A percentile compares a stretch with the other conserved stretches of the same genome.
These are phyloP conservation scores for Pugionium cornutum DNA, from an alignment of 345 rosid genomes.

Conservation along the genomic window DNA sequence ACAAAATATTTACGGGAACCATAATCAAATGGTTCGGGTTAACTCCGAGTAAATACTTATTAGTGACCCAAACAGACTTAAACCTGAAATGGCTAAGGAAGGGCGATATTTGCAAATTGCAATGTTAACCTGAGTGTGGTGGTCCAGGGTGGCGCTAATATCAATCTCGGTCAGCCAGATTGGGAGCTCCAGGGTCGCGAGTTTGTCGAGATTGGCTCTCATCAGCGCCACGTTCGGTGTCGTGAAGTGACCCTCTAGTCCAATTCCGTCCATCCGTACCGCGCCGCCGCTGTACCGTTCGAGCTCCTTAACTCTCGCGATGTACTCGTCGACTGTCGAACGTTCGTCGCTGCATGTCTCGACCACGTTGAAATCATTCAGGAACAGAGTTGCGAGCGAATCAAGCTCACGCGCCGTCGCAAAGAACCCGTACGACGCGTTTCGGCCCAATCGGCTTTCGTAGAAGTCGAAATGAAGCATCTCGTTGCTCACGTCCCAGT, in stretches of 20 bases:
- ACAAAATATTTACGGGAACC: too few species aligned
- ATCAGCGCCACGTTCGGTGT: conserved; percentile 66
- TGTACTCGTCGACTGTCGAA: conserved; percentile 66
- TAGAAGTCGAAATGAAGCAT: conserved; percentile 86
- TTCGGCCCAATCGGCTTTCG: conserved; percentile 61
- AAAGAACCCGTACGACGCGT: conserved; percentile 63
- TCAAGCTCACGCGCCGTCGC: conserved; percentile 59
- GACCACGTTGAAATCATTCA: conserved; percentile 82
- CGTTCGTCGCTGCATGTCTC: conserved; percentile 74
- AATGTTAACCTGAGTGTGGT: conserved; percentile 53
- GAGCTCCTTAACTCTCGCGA: conserved; percentile 59
- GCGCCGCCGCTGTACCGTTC: conserved; percentile 43
- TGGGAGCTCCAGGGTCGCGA: conserved; percentile 69
- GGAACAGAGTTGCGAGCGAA: conserved; percentile 66
- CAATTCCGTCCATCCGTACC: conserved; percentile 63
- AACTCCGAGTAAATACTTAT: too few species aligned
- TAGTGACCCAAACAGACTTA: too few species aligned
- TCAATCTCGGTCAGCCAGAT: conserved; percentile 92
- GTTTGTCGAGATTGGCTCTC: conserved; percentile 71
- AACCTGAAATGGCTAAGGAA: background rate
- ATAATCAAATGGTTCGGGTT: too few species aligned
- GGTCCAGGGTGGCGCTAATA: conserved; percentile 48
- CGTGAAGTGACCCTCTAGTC: conserved; percentile 75
- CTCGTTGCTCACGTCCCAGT: conserved; percentile 92
- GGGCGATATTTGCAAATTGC: too few species aligned